phyloP scores from a whole-genome alignment of 305 asterid species.

The Striga hermonthica region DNA sequence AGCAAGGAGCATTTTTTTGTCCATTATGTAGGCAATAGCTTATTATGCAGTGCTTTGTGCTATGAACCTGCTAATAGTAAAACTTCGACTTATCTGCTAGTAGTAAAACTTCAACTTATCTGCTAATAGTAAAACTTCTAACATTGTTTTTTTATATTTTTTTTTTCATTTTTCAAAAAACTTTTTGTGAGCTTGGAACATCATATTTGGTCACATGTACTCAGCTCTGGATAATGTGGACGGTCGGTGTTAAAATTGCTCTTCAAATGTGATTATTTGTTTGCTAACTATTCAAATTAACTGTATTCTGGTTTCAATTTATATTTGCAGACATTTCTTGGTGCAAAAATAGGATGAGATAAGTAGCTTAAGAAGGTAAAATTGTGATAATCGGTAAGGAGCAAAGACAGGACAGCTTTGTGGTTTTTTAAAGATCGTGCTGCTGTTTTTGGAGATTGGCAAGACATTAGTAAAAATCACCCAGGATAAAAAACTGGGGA shows the following conservation, averaged over 20 bases:
- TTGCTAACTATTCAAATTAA: background rate
- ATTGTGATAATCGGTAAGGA: slow-evolving; percentile 2
- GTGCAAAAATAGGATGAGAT: slow-evolving; percentile 58
- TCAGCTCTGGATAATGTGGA: background rate
- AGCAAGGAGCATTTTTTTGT: too few species aligned
- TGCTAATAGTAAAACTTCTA: too few species aligned
- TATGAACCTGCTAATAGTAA: too few species aligned
- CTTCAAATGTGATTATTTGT: background rate
- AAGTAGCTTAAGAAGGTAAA: slow-evolving; percentile 30
- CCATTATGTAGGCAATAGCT: too few species aligned
- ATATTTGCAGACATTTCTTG: slow-evolving; percentile 69
- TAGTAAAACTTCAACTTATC: too few species aligned
- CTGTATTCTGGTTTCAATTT: slow-evolving; percentile 2
- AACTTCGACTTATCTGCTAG: too few species aligned
- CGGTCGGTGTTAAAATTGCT: background rate
- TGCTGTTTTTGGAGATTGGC: slow-evolving; percentile 24
- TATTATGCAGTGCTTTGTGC: too few species aligned
- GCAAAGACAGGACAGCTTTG: slow-evolving; percentile 3
- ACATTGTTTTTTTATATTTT: too few species aligned
- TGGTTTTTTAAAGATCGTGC: slow-evolving; percentile 24
- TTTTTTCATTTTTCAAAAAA: background rate
- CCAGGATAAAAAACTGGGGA: slow-evolving; percentile 30
- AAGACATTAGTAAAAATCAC: slow-evolving; percentile 27
- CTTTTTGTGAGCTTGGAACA: background rate
- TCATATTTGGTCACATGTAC: background rate